phyloP scores from a whole-genome alignment of 2,329 filamentous ascomycete species.

The Ophiostoma novo-ulmi region DNA sequence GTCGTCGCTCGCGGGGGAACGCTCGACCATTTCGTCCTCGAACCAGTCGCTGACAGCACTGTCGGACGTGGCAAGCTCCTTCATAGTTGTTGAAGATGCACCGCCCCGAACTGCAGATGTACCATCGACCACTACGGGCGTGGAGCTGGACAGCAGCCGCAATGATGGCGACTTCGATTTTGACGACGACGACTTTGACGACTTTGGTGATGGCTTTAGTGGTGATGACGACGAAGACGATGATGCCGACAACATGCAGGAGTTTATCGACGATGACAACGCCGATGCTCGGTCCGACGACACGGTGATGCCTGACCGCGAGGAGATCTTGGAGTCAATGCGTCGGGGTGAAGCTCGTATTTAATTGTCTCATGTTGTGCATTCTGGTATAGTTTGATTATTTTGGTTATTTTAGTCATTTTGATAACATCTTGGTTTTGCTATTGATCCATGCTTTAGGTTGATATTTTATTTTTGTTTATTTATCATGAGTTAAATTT shows the following conservation, averaged over 20 bases:
- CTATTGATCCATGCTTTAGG: too few species aligned
- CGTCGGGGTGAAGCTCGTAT: background rate
- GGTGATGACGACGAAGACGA: background rate
- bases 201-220: background rate
- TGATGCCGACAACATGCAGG: slow-evolving; percentile 11
- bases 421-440: background rate
- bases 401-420: background rate
- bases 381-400: too few species aligned
- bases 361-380: background rate
- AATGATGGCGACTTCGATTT: background rate
- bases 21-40: background rate
- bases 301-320: slow-evolving; percentile 28
- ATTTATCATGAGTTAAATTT: too few species aligned
- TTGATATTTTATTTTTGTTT: too few species aligned
- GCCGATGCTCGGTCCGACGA: slow-evolving; percentile 22
- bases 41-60: background rate
- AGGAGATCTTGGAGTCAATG: slow-evolving; percentile 24
- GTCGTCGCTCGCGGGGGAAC: background rate
- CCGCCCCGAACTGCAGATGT: background rate
- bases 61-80: background rate
- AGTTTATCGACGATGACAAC: slow-evolving; percentile 28
- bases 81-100: background rate
- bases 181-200: slow-evolving; percentile 4
- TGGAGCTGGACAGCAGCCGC: background rate
- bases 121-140: too few species aligned